phyloP scores from a whole-genome alignment of 306 rosid genomes.

The Herpetospermum pedunculosum region DNA sequence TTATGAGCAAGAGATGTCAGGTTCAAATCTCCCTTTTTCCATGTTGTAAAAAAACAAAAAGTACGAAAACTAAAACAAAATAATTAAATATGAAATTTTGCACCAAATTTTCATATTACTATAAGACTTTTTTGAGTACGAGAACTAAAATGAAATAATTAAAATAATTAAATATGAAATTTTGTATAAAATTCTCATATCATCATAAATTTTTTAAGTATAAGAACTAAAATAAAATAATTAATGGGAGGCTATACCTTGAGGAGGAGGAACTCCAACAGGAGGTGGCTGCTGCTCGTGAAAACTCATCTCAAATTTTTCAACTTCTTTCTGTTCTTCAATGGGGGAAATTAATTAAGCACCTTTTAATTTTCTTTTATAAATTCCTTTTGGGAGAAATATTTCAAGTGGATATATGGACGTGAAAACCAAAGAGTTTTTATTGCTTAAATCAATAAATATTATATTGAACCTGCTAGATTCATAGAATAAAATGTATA shows the following conservation, averaged over 20 bases:
- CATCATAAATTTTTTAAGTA: no score
- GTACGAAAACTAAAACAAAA: no score
- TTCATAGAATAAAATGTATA: background rate
- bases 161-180: no score
- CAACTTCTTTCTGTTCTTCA: background rate
- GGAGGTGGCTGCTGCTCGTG: conserved; percentile 50
- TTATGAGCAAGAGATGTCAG: no score
- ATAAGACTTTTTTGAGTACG: no score
- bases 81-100: no score
- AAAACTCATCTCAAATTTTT: conserved; percentile 25
- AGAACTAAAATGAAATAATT: no score
- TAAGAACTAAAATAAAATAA: no score
- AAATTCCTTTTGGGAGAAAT: background rate
- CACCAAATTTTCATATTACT: no score
- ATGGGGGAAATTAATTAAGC: background rate
- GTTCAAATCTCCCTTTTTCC: no score
- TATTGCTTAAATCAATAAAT: background rate
- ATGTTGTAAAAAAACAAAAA: no score
- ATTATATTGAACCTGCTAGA: background rate
- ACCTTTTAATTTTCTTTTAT: background rate
- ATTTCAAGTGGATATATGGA: background rate
- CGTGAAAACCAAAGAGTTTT: background rate
- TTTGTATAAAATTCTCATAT: no score
- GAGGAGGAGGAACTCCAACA: conserved; percentile 40
- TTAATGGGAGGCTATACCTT: conserved; percentile 42